Percentiles rank a stretch among this genome's conserved stretches.
These are phyloP conservation scores for Peronospora destructor DNA, from an alignment of 352 stramenopile genomes.

Conservation along the genomic window DNA sequence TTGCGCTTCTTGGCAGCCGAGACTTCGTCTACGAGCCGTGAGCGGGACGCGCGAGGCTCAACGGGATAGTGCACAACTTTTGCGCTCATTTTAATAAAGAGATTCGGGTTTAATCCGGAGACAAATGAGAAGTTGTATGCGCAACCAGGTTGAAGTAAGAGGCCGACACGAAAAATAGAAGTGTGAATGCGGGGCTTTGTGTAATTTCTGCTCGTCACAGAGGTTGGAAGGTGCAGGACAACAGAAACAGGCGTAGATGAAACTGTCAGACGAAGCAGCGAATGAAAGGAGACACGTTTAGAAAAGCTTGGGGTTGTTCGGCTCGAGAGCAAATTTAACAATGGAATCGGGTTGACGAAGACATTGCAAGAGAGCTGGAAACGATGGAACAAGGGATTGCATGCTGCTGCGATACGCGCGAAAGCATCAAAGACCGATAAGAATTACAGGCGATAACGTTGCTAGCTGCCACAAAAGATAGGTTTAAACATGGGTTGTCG, in stretches of 20 bases:
- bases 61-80: conserved; percentile 78
- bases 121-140: neutral
- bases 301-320: neutral
- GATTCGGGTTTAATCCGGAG: neutral
- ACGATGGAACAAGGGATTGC: conserved; percentile 6
- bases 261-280: conserved; percentile 15
- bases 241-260: conserved; percentile 23
- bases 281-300: conserved; percentile 10
- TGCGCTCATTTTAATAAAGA: conserved; percentile 47
- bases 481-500: conserved; percentile 20
- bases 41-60: conserved; percentile 39
- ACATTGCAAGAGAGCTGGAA: conserved; percentile 1
- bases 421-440: conserved; percentile 10
- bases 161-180: conserved; percentile 22
- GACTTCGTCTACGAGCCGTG: conserved; percentile 51
- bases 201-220: conserved; percentile 32
- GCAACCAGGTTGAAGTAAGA: conserved; percentile 14
- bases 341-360: conserved; percentile 20
- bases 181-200: conserved; percentile 13
- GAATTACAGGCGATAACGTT: conserved; percentile 8
- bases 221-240: conserved; percentile 10
- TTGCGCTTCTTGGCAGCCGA: conserved; percentile 58
- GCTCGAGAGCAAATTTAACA: conserved; percentile 44
- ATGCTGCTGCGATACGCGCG: neutral
- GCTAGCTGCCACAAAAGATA: conserved; percentile 5